Evolutionary conservation across 2,329 filamentous ascomycete genomes (phyloP), one percentile per base, ranked within the genome.

Genomic region (Ustilaginoidea virens): DNA sequence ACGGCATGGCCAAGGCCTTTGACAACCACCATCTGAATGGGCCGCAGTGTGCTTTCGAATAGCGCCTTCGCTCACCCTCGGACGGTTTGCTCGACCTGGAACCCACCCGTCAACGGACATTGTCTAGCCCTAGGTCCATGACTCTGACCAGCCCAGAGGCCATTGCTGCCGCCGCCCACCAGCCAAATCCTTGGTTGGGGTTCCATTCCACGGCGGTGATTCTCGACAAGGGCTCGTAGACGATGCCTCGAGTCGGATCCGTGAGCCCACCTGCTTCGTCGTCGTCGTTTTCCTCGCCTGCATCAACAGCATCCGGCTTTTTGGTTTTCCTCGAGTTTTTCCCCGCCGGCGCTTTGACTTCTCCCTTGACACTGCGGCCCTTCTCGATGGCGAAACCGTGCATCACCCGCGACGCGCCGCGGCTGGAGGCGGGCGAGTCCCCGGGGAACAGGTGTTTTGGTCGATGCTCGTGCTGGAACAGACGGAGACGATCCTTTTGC

Each of bases 1-100:
- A 74, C 29, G 86, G 81, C 27, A 66, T 96, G 55, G 49, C 80
- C 17, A 78, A 73, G 52, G 86, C 86, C 4, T 93, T 94, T 55
- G 81, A 93, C 53, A 77, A 80, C 47, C 74, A 82, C 45, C 85
- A 93, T 52, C 53, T 63, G 21, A 55, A 63, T 48, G 67, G 63
- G 10, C 62, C 60, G 13, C 52, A 55, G 33, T 77, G 73, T 45
- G 47, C 42, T 19, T 32, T 23, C 38, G 30, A n/a, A n/a, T n/a
- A n/a, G n/a, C n/a, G n/a, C n/a, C n/a, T n/a, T n/a, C n/a, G n/a
- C n/a, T n/a, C n/a, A n/a, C n/a, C n/a, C n/a, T n/a, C n/a, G n/a
- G n/a, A n/a, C n/a, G n/a, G n/a, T n/a, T n/a, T n/a, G n/a, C n/a
- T n/a, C n/a, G n/a, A n/a, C n/a, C n/a, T n/a, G n/a, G n/a, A n/a